A percentile compares a stretch with the other conserved stretches of the same genome.
phyloP scores from a whole-genome alignment of 129 eudicot species.

The Lactuca sativa region DNA sequence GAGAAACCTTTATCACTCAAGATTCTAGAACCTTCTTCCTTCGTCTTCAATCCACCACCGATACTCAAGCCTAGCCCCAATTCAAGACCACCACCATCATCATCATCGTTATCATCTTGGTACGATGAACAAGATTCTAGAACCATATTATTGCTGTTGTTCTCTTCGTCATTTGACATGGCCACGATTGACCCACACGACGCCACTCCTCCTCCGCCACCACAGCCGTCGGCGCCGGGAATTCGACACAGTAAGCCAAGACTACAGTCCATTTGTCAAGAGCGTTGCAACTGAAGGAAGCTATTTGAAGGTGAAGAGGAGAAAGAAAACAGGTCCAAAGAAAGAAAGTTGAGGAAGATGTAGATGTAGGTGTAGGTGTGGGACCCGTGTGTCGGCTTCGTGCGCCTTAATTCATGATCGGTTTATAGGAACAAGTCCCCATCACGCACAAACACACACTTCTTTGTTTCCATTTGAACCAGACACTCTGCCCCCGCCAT shows the following conservation, averaged over 20 bases:
- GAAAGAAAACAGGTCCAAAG: conserved; percentile 29
- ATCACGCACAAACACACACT: conserved; percentile 21
- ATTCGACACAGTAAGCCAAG: conserved; percentile 25
- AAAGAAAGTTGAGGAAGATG: conserved; percentile 13
- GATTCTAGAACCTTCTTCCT: conserved; percentile 25
- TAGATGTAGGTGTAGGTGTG: conserved; percentile 12
- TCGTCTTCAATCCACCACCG: conserved; percentile 48
- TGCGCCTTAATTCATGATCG: conserved; percentile 63
- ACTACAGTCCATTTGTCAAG: conserved; percentile 29
- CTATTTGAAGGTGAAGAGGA: conserved; percentile 26
- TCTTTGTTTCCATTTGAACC: conserved; percentile 24
- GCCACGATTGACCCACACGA: conserved; percentile 48
- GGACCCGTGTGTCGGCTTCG: conserved; percentile 74
- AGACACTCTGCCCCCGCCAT: conserved; percentile 30
- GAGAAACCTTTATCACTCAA: not conserved
- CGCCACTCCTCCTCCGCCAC: conserved; percentile 30
- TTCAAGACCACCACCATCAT: conserved; percentile 50
- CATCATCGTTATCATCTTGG: conserved; percentile 22
- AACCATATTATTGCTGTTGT: conserved; percentile 14
- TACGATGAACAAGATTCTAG: conserved; percentile 62
- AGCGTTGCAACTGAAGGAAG: conserved; percentile 11
- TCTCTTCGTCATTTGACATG: conserved; percentile 30
- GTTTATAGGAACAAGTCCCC: conserved; percentile 40
- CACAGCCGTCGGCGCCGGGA: conserved; percentile 26
- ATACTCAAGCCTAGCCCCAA: conserved; percentile 83